Conservation (phyloP, 352 stramenopile species). For the Pythium apleroticum region DNA sequence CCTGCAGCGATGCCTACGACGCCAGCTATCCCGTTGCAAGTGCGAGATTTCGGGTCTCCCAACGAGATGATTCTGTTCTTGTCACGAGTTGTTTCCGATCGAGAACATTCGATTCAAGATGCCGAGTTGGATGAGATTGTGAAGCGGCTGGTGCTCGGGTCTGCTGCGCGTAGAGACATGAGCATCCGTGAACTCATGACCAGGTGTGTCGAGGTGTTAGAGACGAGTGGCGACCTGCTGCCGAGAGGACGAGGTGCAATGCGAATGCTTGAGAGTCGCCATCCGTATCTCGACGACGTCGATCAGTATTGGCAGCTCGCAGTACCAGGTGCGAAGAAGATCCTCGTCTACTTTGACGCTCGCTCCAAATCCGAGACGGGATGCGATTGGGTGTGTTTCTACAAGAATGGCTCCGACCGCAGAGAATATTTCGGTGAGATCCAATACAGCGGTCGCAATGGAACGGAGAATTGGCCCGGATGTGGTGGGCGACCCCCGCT, state of each 20-base stretch:
- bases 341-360: slow-evolving; percentile 71
- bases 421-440: slow-evolving; percentile 45
- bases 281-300: slow-evolving; percentile 70
- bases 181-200: slow-evolving; percentile 1
- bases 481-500: slow-evolving; percentile 61
- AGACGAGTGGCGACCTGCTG: slow-evolving; percentile 24
- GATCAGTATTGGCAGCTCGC: slow-evolving; percentile 70
- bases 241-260: slow-evolving; percentile 46
- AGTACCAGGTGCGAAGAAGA: slow-evolving; percentile 63
- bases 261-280: slow-evolving; percentile 59
- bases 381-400: slow-evolving; percentile 72
- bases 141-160: slow-evolving; percentile 23
- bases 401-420: slow-evolving; percentile 55
- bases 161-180: slow-evolving; percentile 5
- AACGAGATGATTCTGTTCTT: slow-evolving; percentile 50
- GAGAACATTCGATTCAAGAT: slow-evolving; percentile 19
- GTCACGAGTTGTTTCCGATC: slow-evolving; percentile 28
- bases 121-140: slow-evolving; percentile 30
- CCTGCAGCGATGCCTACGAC: slow-evolving; percentile 1
- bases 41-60: slow-evolving; percentile 36
- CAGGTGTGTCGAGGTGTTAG: slow-evolving; percentile 39
- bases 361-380: slow-evolving; percentile 65
- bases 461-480: slow-evolving; percentile 80
- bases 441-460: slow-evolving; percentile 63
- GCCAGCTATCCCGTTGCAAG: slow-evolving; percentile 1